Conservation (phyloP, 148 eudicot genomes). For the Persicaria tinctoria region DNA sequence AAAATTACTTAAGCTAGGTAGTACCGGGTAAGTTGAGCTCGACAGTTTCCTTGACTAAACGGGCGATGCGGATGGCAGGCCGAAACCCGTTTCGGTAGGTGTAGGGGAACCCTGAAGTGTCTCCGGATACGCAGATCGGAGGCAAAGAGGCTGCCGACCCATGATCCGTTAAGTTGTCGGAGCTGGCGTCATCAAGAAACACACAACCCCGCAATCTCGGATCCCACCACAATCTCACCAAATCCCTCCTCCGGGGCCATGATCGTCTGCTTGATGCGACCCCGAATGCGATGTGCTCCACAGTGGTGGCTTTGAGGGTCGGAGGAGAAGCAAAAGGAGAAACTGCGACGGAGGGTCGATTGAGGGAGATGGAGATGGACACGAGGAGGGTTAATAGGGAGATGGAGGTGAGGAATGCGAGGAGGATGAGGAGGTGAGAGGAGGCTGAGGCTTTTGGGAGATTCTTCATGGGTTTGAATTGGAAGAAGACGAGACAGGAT, state of each 20-base stretch:
- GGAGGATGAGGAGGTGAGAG: neutral
- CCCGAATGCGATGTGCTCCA: slow-evolving; percentile 55
- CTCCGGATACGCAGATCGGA: slow-evolving; percentile 42
- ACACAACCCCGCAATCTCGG: slow-evolving; percentile 57
- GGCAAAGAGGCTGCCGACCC: slow-evolving; percentile 24
- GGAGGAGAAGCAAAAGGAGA: slow-evolving; percentile 12
- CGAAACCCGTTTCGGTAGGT: slow-evolving; percentile 44
- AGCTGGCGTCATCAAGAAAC: slow-evolving; percentile 32
- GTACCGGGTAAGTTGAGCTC: slow-evolving; percentile 30
- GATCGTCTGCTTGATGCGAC: slow-evolving; percentile 36
- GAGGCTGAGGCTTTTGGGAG: neutral
- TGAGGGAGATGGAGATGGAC: neutral
- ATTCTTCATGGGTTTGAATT: neutral
- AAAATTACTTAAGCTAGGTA: neutral
- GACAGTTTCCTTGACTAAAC: slow-evolving; percentile 56
- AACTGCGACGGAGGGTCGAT: neutral
- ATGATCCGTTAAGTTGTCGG: slow-evolving; percentile 1
- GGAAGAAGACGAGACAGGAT: neutral
- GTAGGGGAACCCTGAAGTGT: slow-evolving; percentile 43
- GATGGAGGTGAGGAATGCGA: neutral
- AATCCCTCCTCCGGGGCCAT: slow-evolving; percentile 45
- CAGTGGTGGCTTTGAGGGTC: slow-evolving; percentile 20
- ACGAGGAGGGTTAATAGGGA: neutral
- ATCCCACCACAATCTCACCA: slow-evolving; percentile 64
- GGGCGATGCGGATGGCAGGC: slow-evolving; percentile 53